A percentile compares a stretch with the other conserved stretches of the same genome.
These are phyloP conservation scores for Botrytis cinerea DNA, from an alignment of 2,329 filamentous ascomycete genomes.

Conservation along the genomic window DNA sequence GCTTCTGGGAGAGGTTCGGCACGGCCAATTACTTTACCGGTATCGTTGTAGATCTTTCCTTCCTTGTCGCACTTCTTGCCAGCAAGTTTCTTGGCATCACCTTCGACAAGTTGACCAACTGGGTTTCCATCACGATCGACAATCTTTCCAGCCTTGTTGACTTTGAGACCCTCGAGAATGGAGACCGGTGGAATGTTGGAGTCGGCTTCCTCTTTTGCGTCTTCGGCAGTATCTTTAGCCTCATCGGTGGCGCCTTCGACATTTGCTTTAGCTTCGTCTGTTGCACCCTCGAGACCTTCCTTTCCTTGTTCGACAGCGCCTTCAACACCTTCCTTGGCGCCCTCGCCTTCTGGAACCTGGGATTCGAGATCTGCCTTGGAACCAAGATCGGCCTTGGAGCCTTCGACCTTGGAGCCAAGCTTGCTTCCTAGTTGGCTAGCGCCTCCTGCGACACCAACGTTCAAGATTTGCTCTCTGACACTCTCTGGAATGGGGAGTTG, in stretches of 20 bases:
- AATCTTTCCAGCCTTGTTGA: constrained; percentile 60
- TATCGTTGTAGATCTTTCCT: constrained; percentile 71
- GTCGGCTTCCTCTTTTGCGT: constrained; percentile 54
- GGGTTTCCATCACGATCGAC: constrained; percentile 47
- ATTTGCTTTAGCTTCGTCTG: background rate
- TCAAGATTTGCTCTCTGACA: constrained; percentile 17
- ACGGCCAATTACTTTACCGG: constrained; percentile 66
- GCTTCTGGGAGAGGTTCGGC: constrained; percentile 63
- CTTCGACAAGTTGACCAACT: constrained; percentile 64
- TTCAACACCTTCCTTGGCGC: constrained; percentile 41
- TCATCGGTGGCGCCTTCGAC: constrained; percentile 35
- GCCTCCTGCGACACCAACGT: constrained; percentile 9
- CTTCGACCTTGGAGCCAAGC: constrained; percentile 9
- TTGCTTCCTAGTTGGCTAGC: constrained; percentile 14
- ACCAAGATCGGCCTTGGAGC: background rate
- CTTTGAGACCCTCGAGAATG: constrained; percentile 53
- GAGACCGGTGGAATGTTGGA: constrained; percentile 42
- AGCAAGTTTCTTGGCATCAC: constrained; percentile 63
- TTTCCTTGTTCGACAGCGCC: constrained; percentile 54
- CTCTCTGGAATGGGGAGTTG: constrained; percentile 22
- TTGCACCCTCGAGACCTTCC: background rate
- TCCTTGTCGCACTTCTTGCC: constrained; percentile 66
- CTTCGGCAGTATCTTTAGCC: constrained; percentile 39
- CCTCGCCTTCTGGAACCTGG: constrained; percentile 33
- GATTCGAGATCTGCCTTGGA: constrained; percentile 18